Percentiles rank a stretch among this genome's conserved stretches.
Evolutionary conservation across 1,284 basidiomycete species (phyloP).

Genomic region (Phellopilus nigrolimitatus): DNA sequence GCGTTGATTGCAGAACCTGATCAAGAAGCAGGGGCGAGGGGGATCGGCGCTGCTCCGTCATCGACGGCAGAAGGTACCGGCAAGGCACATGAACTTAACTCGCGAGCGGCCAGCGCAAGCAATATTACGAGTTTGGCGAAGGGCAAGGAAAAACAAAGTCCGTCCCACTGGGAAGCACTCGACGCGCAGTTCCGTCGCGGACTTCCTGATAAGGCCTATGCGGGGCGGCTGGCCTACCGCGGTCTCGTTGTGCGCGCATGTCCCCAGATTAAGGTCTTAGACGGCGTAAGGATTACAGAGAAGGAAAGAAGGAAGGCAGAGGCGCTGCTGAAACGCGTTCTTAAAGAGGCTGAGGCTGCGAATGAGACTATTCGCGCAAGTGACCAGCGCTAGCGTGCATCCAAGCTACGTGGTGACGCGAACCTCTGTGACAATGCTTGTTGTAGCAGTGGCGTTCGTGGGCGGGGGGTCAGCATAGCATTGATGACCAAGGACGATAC

Average conservation of each 20-base stretch:
- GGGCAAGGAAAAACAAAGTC: constrained; percentile 31
- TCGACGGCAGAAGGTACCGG: neutral
- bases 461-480: too few species aligned
- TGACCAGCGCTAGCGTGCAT: constrained; percentile 4
- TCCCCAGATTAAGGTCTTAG: constrained; percentile 61
- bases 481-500: too few species aligned
- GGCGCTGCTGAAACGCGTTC: constrained; percentile 57
- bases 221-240: constrained; percentile 81
- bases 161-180: constrained; percentile 60
- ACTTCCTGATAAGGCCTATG: constrained; percentile 82
- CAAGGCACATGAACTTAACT: neutral
- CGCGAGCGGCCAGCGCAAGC: neutral
- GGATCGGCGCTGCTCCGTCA: constrained; percentile 13
- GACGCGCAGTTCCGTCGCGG: constrained; percentile 85
- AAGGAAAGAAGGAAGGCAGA: constrained; percentile 82
- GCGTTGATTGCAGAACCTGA: neutral
- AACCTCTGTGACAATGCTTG: too few species aligned
- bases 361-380: constrained; percentile 1
- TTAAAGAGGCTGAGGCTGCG: constrained; percentile 9
- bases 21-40: constrained; percentile 7
- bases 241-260: constrained; percentile 80
- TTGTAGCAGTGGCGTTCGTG: too few species aligned
- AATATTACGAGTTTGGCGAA: constrained; percentile 1
- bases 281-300: constrained; percentile 74
- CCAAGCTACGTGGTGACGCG: neutral